phyloP scores from a whole-genome alignment of 73 alveolate species.

The Tetrahymena elliotti region DNA sequence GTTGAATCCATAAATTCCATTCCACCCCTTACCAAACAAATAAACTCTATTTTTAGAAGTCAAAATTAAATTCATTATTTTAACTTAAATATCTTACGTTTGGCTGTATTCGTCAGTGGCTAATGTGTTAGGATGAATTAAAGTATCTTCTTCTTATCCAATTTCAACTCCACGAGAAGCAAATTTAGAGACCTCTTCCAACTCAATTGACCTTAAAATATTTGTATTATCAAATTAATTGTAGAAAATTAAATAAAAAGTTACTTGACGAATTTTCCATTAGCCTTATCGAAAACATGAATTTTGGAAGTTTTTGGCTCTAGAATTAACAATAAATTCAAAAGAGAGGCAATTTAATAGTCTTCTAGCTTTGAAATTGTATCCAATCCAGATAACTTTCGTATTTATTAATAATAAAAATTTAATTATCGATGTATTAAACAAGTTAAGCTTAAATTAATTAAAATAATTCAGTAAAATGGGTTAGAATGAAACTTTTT shows the following conservation, averaged over 20 bases:
- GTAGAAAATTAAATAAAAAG: not conserved
- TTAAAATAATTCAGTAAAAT: no score
- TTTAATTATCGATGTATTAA: not conserved
- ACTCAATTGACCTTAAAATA: not conserved
- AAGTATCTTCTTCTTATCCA: not conserved
- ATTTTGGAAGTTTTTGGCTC: not conserved
- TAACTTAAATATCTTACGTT: not conserved
- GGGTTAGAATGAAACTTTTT: no score
- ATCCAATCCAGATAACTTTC: not conserved
- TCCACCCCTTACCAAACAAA: not conserved
- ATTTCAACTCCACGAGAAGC: not conserved
- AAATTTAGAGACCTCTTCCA: not conserved
- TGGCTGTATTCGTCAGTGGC: not conserved
- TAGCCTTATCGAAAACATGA: not conserved
- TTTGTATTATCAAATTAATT: not conserved
- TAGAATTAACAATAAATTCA: not conserved
- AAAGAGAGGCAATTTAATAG: not conserved
- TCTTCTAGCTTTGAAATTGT: not conserved
- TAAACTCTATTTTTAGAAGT: not conserved
- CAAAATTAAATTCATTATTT: not conserved
- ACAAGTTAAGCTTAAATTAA: not conserved
- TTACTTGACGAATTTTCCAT: not conserved
- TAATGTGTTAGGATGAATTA: not conserved
- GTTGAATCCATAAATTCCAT: not conserved
- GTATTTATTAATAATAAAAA: not conserved